phyloP scores from a whole-genome alignment of 495 filamentous ascomycete species.

The Lepraria neglecta region DNA sequence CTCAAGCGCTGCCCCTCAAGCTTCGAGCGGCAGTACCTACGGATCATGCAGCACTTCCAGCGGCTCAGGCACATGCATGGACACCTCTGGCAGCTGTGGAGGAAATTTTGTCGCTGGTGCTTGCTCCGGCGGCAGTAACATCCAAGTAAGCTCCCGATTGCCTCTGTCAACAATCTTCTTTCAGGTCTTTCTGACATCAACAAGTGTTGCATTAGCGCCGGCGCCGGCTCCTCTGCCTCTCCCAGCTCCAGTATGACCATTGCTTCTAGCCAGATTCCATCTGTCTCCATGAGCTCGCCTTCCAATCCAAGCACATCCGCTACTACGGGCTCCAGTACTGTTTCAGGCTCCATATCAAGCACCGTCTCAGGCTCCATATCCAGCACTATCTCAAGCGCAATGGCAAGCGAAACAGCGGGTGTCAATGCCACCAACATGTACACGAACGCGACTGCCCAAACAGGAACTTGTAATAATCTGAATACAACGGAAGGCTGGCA shows the following conservation, averaged over 20 bases:
- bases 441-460: background rate
- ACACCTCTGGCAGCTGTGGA: background rate
- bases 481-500: background rate
- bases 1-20: background rate
- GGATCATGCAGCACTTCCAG: background rate
- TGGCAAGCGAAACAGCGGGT: too few species aligned
- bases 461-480: background rate
- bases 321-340: background rate
- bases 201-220: background rate
- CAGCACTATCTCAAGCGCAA: too few species aligned
- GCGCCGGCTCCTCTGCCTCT: too few species aligned
- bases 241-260: too few species aligned
- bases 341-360: background rate
- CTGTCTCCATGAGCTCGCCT: background rate
- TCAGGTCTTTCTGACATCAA: background rate
- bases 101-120: background rate
- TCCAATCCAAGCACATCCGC: too few species aligned
- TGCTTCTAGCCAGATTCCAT: too few species aligned
- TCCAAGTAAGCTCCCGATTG: background rate
- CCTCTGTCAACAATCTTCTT: background rate
- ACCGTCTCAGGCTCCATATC: constrained; percentile 1
- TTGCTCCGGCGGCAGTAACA: background rate
- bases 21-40: background rate
- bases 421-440: background rate
- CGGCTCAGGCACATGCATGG: background rate